Percentiles rank a stretch among this genome's conserved stretches.
Evolutionary conservation across 139 green algal genomes (phyloP).

Genomic region (Tetradesmus obliquus): DNA sequence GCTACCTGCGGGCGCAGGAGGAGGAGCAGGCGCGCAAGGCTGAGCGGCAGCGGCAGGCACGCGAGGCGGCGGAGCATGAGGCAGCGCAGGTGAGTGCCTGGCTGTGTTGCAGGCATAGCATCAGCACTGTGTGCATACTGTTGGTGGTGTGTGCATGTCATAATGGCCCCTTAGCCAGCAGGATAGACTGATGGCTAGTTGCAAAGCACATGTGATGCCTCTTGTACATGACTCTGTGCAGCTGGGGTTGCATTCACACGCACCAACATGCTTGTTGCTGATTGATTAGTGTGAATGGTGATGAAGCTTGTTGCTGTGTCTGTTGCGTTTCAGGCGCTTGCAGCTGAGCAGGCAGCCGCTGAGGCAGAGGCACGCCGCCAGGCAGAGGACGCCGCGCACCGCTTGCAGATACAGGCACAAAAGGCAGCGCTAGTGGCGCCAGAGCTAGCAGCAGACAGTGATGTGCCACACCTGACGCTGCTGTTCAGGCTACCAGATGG

Average conservation of each 20-base stretch:
- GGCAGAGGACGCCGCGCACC: constrained; percentile 6
- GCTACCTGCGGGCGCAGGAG: constrained; percentile 45
- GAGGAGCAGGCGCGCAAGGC: constrained; percentile 57
- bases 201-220: too few relatives aligned
- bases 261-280: too few relatives aligned
- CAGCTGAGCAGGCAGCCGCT: constrained; percentile 42
- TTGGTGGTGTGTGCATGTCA: not conserved
- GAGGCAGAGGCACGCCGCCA: constrained; percentile 42
- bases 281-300: too few relatives aligned
- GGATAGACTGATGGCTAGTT: too few relatives aligned
- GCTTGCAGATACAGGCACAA: constrained; percentile 32
- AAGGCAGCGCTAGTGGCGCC: constrained; percentile 58
- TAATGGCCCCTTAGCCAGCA: too few relatives aligned
- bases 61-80: constrained; percentile 5
- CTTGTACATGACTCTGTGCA: too few relatives aligned
- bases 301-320: not conserved
- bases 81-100: constrained; percentile 28
- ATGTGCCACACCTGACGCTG: constrained; percentile 47
- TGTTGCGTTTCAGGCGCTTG: constrained; percentile 37
- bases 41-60: constrained; percentile 39
- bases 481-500: constrained; percentile 82
- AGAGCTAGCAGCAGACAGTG: constrained; percentile 53
- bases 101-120: constrained; percentile 1
- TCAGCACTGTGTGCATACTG: not conserved
- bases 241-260: too few relatives aligned